Evolutionary conservation across 2,329 filamentous ascomycete species (phyloP).

Genomic region (Magnaporthales sp.): DNA sequence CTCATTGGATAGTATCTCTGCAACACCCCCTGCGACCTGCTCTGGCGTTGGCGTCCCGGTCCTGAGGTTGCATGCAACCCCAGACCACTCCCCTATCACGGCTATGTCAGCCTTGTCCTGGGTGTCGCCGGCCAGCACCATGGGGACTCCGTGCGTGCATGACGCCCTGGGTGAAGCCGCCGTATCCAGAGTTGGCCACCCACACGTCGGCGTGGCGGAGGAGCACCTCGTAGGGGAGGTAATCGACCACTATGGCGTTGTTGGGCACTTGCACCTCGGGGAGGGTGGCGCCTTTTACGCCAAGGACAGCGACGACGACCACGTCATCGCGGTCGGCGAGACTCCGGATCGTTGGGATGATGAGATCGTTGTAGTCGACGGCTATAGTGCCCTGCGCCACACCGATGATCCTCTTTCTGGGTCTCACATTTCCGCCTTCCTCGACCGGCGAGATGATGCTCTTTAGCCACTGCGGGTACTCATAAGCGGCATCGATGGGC

Average conservation of each 20-base stretch:
- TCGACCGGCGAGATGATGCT: slow-evolving; percentile 18
- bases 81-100: slow-evolving; percentile 30
- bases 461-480: slow-evolving; percentile 30
- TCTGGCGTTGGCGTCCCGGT: slow-evolving; percentile 22
- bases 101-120: slow-evolving; percentile 33
- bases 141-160: slow-evolving; percentile 36
- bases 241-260: slow-evolving; percentile 36
- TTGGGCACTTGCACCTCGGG: slow-evolving; percentile 1
- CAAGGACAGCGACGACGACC: slow-evolving; percentile 21
- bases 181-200: slow-evolving; percentile 39
- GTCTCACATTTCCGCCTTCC: slow-evolving; percentile 33
- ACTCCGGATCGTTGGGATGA: slow-evolving; percentile 33
- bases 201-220: slow-evolving; percentile 34
- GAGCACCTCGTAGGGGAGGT: slow-evolving; percentile 37
- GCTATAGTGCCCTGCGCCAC: slow-evolving; percentile 39
- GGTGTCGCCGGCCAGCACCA: slow-evolving; percentile 34
- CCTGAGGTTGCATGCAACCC: slow-evolving; percentile 34
- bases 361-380: slow-evolving; percentile 27
- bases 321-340: slow-evolving; percentile 30
- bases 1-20: slow-evolving; percentile 19
- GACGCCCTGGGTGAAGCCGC: slow-evolving; percentile 34
- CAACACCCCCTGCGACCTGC: slow-evolving; percentile 20
- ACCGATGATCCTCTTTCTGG: slow-evolving; percentile 32
- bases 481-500: slow-evolving; percentile 16
- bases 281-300: slow-evolving; percentile 5